Evolutionary conservation across 345 rosid genomes (phyloP).

Genomic region (Lagerstroemia speciosa): DNA sequence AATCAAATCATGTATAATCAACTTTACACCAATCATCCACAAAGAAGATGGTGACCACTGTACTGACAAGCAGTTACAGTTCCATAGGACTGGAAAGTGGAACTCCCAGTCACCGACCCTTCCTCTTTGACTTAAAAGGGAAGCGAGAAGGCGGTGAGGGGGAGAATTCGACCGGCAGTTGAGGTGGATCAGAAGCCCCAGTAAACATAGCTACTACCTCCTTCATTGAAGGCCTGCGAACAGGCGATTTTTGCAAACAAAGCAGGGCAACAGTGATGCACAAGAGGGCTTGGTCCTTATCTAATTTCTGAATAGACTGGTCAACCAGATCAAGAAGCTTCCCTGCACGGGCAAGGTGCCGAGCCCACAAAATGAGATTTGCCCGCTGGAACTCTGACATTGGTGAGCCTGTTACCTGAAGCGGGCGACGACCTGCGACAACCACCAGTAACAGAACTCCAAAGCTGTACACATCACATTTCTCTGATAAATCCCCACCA

Average conservation of each 20-base stretch:
- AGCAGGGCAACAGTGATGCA: conserved; percentile 65
- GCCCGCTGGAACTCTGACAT: conserved; percentile 77
- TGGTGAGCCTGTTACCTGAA: conserved; percentile 64
- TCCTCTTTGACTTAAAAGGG: conserved; percentile 43
- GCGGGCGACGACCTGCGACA: conserved; percentile 79
- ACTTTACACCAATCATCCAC: conserved; percentile 17
- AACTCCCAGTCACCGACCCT: conserved; percentile 20
- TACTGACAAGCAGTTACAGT: not conserved
- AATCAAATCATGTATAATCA: not conserved
- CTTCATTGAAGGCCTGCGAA: conserved; percentile 62
- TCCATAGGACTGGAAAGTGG: not conserved
- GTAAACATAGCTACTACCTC: conserved; percentile 72
- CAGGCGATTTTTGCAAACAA: conserved; percentile 77
- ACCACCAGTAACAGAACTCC: conserved; percentile 72
- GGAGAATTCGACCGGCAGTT: conserved; percentile 65
- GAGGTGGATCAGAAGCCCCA: conserved; percentile 44
- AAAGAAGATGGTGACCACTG: too few relatives aligned
- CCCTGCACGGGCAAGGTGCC: conserved; percentile 63
- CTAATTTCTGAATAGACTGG: conserved; percentile 38
- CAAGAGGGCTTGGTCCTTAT: conserved; percentile 59
- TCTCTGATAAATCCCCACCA: conserved; percentile 62
- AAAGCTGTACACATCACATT: conserved; percentile 82
- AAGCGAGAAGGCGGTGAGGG: conserved; percentile 65
- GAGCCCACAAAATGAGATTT: conserved; percentile 82
- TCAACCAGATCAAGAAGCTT: conserved; percentile 79